Evolutionary conservation across 2,329 filamentous ascomycete genomes (phyloP).

Genomic region (Diaporthe destruens): DNA sequence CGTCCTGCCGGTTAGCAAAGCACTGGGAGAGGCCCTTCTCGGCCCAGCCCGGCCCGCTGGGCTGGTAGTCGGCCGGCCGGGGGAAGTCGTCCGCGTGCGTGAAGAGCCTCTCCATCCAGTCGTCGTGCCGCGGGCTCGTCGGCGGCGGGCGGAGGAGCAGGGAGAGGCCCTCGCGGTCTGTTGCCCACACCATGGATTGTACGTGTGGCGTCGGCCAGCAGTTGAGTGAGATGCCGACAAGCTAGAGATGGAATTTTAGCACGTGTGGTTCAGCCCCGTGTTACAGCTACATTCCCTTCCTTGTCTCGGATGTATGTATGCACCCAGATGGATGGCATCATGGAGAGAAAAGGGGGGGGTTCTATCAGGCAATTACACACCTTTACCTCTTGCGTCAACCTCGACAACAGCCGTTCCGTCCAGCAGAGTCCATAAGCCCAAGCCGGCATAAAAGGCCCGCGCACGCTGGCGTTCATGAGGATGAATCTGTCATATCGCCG

Average conservation of each 20-base stretch:
- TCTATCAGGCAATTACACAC: slow-evolving; percentile 34
- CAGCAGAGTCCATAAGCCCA: no score
- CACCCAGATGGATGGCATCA: neutral
- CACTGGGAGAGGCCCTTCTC: neutral
- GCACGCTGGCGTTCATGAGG: no score
- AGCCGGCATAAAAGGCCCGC: no score
- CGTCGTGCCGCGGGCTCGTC: slow-evolving; percentile 41
- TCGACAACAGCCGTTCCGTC: no score
- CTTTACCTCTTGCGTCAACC: no score
- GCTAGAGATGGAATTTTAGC: slow-evolving; percentile 41
- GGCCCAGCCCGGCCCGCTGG: neutral
- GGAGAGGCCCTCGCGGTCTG: slow-evolving; percentile 49
- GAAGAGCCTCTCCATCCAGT: slow-evolving; percentile 36
- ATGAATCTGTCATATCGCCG: no score
- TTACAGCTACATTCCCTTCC: neutral
- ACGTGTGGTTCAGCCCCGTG: neutral
- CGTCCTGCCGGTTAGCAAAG: neutral
- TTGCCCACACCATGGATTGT: slow-evolving; percentile 51
- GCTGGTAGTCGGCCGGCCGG: neutral
- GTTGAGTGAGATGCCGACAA: slow-evolving; percentile 51
- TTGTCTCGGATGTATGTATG: neutral
- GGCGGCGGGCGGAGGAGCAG: slow-evolving; percentile 47
- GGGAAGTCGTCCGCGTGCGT: neutral
- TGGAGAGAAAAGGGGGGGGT: neutral
- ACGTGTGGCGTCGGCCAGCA: slow-evolving; percentile 49